phyloP scores from a whole-genome alignment of 176 grass and related monocot species.

The Eleusine coracana region DNA sequence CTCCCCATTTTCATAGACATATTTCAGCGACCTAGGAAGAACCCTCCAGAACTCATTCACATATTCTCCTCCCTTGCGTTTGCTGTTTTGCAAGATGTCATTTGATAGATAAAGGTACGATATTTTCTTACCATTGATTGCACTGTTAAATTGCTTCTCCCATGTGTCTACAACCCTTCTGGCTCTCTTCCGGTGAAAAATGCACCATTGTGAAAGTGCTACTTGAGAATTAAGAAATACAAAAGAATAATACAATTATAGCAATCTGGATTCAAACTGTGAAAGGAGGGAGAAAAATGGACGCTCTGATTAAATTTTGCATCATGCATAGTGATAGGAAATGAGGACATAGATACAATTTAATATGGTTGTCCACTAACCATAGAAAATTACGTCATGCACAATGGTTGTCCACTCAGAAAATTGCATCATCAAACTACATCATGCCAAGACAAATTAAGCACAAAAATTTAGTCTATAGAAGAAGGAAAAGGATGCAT shows the following conservation, averaged over 20 bases:
- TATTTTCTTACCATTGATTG: conserved; percentile 75
- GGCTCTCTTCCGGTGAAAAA: conserved; percentile 92
- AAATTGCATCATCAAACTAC: conserved; percentile 11
- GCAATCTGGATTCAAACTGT: conserved; percentile 16
- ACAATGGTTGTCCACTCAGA: neutral
- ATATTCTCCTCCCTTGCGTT: conserved; percentile 88
- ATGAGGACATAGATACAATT: conserved; percentile 21
- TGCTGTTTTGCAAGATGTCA: conserved; percentile 98
- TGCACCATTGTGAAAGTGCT: conserved; percentile 96
- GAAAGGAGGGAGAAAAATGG: neutral
- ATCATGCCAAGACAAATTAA: conserved; percentile 17
- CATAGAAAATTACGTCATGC: neutral
- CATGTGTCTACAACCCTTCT: conserved; percentile 88
- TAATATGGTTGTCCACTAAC: neutral
- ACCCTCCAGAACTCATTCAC: conserved; percentile 99
- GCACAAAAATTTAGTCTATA: neutral
- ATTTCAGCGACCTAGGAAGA: conserved; percentile 76
- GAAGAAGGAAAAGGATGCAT: conserved; percentile 5
- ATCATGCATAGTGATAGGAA: conserved; percentile 5
- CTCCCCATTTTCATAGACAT: conserved; percentile 73
- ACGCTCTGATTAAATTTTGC: conserved; percentile 5
- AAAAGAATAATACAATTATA: conserved; percentile 25
- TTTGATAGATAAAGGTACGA: conserved; percentile 90
- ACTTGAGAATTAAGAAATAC: conserved; percentile 66
- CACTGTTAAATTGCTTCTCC: conserved; percentile 82